These are phyloP conservation scores for Annona squamosa DNA, from an alignment of 164 flowering plant species.

Conservation along the genomic window DNA sequence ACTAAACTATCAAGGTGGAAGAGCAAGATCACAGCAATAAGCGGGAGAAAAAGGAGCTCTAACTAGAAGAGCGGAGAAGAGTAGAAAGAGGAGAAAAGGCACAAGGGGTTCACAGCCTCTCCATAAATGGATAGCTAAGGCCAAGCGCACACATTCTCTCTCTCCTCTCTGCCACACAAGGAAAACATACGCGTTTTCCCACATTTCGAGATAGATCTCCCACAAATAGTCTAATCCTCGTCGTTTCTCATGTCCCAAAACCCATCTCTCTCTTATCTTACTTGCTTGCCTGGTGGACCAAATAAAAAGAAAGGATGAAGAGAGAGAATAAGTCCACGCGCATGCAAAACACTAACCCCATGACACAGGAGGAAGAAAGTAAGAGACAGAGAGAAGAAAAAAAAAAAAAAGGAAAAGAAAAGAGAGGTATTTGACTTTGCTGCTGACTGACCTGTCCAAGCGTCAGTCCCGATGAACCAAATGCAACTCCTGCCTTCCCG, in stretches of 20 bases:
- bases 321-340: neutral
- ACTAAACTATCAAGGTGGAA: too few species aligned
- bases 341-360: neutral
- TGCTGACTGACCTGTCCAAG: conserved; percentile 29
- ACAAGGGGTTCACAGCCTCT: too few species aligned
- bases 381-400: neutral
- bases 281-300: neutral
- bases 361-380: neutral
- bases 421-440: conserved; percentile 4
- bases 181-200: conserved; percentile 16
- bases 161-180: conserved; percentile 8
- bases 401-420: neutral
- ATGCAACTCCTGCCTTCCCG: conserved; percentile 16
- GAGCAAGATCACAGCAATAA: too few species aligned
- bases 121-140: neutral
- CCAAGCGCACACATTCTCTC: neutral
- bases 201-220: conserved; percentile 39
- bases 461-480: conserved; percentile 21
- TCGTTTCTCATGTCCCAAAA: neutral
- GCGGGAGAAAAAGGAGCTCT: neutral
- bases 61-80: neutral
- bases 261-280: neutral
- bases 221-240: conserved; percentile 6
- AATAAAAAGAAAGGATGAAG: neutral
- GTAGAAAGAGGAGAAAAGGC: neutral